Conservation (phyloP, 495 filamentous ascomycete species). For the Xylaria curta region DNA sequence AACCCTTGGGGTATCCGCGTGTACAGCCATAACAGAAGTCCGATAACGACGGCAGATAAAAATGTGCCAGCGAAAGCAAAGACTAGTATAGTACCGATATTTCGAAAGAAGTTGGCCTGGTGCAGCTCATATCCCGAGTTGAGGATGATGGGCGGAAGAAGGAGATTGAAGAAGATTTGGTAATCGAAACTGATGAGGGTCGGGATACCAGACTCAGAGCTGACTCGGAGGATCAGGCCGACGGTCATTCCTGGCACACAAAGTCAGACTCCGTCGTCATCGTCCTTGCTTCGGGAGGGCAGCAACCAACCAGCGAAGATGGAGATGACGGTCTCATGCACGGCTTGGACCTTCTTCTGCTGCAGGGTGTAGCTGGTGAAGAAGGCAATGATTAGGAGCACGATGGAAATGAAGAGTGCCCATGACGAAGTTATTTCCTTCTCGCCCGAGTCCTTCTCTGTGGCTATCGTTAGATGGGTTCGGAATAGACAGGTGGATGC, state of each 20-base stretch:
- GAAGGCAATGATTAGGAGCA: slow-evolving; percentile 88
- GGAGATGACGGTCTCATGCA: slow-evolving; percentile 96
- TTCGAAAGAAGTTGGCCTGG: slow-evolving; percentile 97
- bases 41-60: slow-evolving; percentile 93
- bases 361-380: slow-evolving; percentile 97
- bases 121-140: slow-evolving; percentile 97
- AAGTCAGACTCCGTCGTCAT: slow-evolving; percentile 11
- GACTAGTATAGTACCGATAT: slow-evolving; percentile 97
- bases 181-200: slow-evolving; percentile 94
- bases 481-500: slow-evolving; percentile 16
- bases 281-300: slow-evolving; percentile 4
- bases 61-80: slow-evolving; percentile 98
- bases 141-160: slow-evolving; percentile 95
- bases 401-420: slow-evolving; percentile 94
- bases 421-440: slow-evolving; percentile 95
- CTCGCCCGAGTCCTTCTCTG: slow-evolving; percentile 60
- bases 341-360: slow-evolving; percentile 91
- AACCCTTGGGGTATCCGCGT: slow-evolving; percentile 82
- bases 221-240: slow-evolving; percentile 84
- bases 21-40: slow-evolving; percentile 85
- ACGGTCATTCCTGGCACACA: slow-evolving; percentile 83
- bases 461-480: slow-evolving; percentile 34
- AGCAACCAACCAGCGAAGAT: slow-evolving; percentile 86
- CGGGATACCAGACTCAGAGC: slow-evolving; percentile 78
- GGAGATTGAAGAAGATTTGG: slow-evolving; percentile 98